Conservation (phyloP, 2,329 filamentous ascomycete species). For the Chaetomium olivaceum region DNA sequence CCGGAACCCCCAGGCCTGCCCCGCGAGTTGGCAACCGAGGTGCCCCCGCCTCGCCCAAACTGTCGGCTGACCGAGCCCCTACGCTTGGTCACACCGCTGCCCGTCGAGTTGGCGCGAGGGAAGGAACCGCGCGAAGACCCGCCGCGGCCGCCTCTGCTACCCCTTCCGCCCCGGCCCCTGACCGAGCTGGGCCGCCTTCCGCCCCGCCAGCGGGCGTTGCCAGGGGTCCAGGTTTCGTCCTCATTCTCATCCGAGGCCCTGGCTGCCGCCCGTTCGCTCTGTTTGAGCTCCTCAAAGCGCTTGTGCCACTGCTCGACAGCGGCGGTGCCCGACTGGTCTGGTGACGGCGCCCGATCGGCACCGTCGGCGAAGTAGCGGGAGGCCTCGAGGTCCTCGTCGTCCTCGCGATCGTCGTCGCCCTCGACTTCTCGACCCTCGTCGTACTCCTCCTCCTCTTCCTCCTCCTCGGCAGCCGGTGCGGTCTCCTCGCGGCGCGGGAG, state of each 20-base stretch:
- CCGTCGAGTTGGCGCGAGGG: slow-evolving; percentile 23
- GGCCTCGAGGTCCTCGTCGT: slow-evolving; percentile 38
- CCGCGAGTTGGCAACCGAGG: slow-evolving; percentile 6
- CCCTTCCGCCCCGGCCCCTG: not conserved
- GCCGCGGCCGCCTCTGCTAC: not conserved
- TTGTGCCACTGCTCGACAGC: slow-evolving; percentile 35
- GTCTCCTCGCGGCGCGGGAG: not conserved
- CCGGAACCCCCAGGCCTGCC: slow-evolving; percentile 6
- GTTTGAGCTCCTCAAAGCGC: slow-evolving; percentile 34
- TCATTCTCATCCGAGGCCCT: slow-evolving; percentile 9
- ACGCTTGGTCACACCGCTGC: slow-evolving; percentile 32
- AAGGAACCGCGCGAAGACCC: slow-evolving; percentile 5
- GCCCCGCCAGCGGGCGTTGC: slow-evolving; percentile 26
- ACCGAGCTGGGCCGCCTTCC: slow-evolving; percentile 19
- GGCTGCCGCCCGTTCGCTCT: not conserved
- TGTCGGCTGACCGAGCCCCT: slow-evolving; percentile 18
- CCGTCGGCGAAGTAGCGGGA: slow-evolving; percentile 51
- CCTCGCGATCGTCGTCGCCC: slow-evolving; percentile 29
- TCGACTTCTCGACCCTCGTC: slow-evolving; percentile 29
- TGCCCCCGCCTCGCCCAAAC: not conserved
- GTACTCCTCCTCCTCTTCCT: slow-evolving; percentile 33
- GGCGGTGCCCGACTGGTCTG: not conserved
- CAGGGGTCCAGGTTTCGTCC: slow-evolving; percentile 12
- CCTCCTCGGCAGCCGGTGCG: slow-evolving; percentile 27
- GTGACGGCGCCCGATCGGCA: not conserved